Base-by-base conservation (phyloP, 2,329 filamentous ascomycete species). In the Decorospora gaudefroyi region DNA sequence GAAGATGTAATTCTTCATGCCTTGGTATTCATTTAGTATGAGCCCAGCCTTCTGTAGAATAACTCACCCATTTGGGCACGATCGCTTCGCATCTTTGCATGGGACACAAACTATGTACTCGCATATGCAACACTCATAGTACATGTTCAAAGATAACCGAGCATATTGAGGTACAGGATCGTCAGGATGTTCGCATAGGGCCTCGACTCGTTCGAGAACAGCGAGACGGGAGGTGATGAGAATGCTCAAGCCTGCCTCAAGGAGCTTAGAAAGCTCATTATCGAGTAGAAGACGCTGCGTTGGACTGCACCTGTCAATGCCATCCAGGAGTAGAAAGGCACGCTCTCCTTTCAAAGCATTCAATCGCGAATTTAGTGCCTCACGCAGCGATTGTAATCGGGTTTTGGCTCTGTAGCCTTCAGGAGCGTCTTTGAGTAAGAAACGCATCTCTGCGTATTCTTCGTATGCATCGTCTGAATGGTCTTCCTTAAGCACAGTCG, bases 261-360 rank as follows among this genome's bases (percentile, higher is more conserved):
- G 49, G 9, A 61, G 25, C 1, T 26, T 19, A 8, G 34, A 36
- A 1, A 61, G 33, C 27, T 61, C 51, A 1, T 34, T 22, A 8
- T 54, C 39, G 7, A 61, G 28, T 8, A 61, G 40, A n/a, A 50
- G 18, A 3, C 38, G 31, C 29, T 57, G 27, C 2, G 48, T 46
- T 11, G 42, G 18, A 15, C 47, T 49, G 25, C 49, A 53, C 21
- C 46, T 41, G 42, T 61, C 58, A 6, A 57, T 29, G n/a, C 51
- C 50, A 34, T 61, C 58, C 8, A 61, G 11, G n/a, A 61, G 26
- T 13, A 61, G 36, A n/a, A 54, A 57, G 3, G 27, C 21, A 7
- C 32, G 42, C 21, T 18, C 15, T 4, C 33, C 28, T 8, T 42
- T n/a, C 10, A 42, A 25, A 13, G 25, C 25, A 22, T 28, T 21